Percentiles rank a stretch among this genome's conserved stretches.
Evolutionary conservation across 108 stramenopile species (phyloP).

Genomic region (Parmales sp.): DNA sequence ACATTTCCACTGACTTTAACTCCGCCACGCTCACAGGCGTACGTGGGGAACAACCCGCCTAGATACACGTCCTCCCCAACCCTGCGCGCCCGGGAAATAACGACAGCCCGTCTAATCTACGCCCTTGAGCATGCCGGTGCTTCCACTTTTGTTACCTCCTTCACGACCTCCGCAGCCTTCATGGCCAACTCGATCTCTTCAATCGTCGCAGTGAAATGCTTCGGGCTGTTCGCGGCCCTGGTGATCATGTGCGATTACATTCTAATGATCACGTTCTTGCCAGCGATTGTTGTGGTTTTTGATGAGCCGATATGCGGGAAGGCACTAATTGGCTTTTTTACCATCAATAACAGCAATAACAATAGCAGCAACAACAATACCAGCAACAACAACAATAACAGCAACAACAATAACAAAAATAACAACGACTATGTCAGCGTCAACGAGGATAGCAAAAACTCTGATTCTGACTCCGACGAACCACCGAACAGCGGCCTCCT

Average conservation of each 20-base stretch:
- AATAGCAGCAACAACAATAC: too few species aligned
- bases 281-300: neutral
- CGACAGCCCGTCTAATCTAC: neutral
- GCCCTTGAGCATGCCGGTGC: neutral
- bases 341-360: too few species aligned
- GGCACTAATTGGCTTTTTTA: too few species aligned
- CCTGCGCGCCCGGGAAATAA: neutral
- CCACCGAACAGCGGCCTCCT: too few species aligned
- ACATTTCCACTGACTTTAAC: too few species aligned
- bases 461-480: too few species aligned
- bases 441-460: too few species aligned
- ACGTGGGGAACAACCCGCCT: neutral
- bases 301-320: neutral
- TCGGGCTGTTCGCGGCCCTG: slow-evolving; percentile 4
- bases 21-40: neutral
- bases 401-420: too few species aligned
- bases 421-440: too few species aligned
- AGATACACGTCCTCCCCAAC: neutral
- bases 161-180: slow-evolving; percentile 12
- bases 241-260: slow-evolving; percentile 10
- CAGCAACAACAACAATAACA: too few species aligned
- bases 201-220: slow-evolving; percentile 8
- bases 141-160: slow-evolving; percentile 5
- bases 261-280: slow-evolving; percentile 11
- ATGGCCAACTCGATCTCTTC: neutral